Base-by-base conservation (phyloP, 208 protist genomes). In the Strigomonas culicis region DNA sequence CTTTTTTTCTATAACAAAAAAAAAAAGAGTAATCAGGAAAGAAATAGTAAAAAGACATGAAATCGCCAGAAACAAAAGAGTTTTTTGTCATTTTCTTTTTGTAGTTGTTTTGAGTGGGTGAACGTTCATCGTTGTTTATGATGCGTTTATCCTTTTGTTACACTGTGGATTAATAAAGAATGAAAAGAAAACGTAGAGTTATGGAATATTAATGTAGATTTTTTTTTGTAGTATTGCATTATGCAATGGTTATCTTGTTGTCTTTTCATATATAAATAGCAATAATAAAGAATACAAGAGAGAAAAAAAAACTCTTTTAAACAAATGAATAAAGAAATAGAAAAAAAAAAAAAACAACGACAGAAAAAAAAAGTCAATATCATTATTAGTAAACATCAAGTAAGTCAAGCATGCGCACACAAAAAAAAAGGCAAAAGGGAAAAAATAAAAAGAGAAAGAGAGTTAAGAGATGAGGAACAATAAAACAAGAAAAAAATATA, bases 401-500 rank as follows among this genome's bases (percentile, higher is more conserved):
- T 17, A 24, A 43, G 17, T 27, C 24, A 63, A 6, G 10, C 15
- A 41, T 32, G 19, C 28, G 67, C 22, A 1, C 13, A 43, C 34
- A 30, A 25, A 63, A 70, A 66, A 27, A 41, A 36, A 32, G 66
- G 41, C 17, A 55, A 22, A 27, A 61, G 11, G 25, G 49, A 59
- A 65, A 27, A 49, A 44, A 53, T 65, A 59, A 47, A 60, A 63
- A 46, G 41, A 52, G 17, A 49, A 46, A 21, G 27, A 34, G 34
- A 31, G 11, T 17, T 28, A 47, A 8, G 34, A 68, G 55, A 31
- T 21, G n/a, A 8, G 43, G n/a, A n/a, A 27, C 25, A 59, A 58
- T 22, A 52, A 52, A 64, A 68, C 31, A 61, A 53, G 50, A 39
- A 59, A 59, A 31, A 66, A 24, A 19, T 27, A 46, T 31, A 49